A percentile compares a stretch with the other conserved stretches of the same genome.
Evolutionary conservation across 2,329 filamentous ascomycete genomes (phyloP).

Genomic region (Apiospora phragmitis): DNA sequence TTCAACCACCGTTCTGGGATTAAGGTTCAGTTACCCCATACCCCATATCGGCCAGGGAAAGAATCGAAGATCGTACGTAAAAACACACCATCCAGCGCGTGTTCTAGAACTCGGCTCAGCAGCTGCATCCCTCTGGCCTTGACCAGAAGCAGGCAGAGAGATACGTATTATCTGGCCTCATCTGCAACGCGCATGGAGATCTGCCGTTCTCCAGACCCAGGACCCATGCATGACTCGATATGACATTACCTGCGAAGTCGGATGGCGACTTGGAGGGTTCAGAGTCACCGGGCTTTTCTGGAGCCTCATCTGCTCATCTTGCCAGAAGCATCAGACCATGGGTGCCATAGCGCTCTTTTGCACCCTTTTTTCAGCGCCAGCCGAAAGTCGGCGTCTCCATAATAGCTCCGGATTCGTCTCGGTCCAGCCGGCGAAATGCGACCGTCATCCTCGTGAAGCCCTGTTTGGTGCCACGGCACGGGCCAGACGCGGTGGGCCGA

Average conservation of each 20-base stretch:
- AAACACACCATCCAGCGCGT: neutral
- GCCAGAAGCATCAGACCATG: neutral
- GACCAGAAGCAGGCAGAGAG: neutral
- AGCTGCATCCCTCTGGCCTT: neutral
- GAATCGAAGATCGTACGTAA: neutral
- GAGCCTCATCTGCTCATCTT: neutral
- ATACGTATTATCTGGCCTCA: neutral
- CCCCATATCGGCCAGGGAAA: neutral
- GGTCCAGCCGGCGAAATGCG: neutral
- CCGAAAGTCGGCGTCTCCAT: neutral
- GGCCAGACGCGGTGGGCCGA: neutral
- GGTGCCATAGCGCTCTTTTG: neutral
- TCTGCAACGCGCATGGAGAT: neutral
- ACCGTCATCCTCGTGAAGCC: neutral
- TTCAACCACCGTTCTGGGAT: neutral
- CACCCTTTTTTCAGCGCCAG: neutral
- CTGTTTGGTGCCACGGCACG: slow-evolving; percentile 7
- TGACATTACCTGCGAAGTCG: neutral
- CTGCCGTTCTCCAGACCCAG: neutral
- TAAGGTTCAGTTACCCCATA: neutral
- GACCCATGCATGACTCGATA: neutral
- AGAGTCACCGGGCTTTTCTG: neutral
- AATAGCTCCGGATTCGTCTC: neutral
- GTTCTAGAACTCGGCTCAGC: neutral
- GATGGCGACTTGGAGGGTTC: neutral